Evolutionary conservation across 768 basidiomycete species (phyloP).

Genomic region (Kondoa malvinella): DNA sequence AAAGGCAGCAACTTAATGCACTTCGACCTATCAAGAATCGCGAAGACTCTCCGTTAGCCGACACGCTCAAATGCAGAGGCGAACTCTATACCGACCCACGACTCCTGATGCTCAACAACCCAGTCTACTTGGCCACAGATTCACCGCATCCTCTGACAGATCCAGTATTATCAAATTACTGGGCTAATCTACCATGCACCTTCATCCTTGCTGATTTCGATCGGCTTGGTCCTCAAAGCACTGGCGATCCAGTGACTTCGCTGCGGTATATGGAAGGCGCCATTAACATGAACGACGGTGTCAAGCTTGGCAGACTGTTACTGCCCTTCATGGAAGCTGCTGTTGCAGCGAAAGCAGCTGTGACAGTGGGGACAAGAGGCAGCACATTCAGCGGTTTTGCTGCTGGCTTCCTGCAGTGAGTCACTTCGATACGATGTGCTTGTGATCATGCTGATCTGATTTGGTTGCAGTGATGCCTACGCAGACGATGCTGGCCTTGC

Average conservation of each 20-base stretch:
- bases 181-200: slow-evolving; percentile 45
- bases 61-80: slow-evolving; percentile 32
- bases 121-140: slow-evolving; percentile 53
- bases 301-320: slow-evolving; percentile 37
- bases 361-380: slow-evolving; percentile 17
- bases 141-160: slow-evolving; percentile 34
- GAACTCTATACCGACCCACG: slow-evolving; percentile 31
- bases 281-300: slow-evolving; percentile 39
- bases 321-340: slow-evolving; percentile 54
- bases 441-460: not conserved
- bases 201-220: slow-evolving; percentile 45
- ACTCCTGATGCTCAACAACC: slow-evolving; percentile 39
- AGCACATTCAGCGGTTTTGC: slow-evolving; percentile 18
- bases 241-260: slow-evolving; percentile 18
- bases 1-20: slow-evolving; percentile 18
- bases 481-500: not conserved
- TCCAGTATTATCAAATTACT: slow-evolving; percentile 37
- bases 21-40: slow-evolving; percentile 9
- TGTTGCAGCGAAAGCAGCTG: slow-evolving; percentile 37
- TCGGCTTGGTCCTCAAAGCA: slow-evolving; percentile 11
- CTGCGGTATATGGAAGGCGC: slow-evolving; percentile 31
- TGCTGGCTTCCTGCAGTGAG: not conserved
- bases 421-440: not conserved
- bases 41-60: not conserved
- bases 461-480: not conserved